Conservation (phyloP, 164 flowering plant genomes). For the Stephania yunnanensis region DNA sequence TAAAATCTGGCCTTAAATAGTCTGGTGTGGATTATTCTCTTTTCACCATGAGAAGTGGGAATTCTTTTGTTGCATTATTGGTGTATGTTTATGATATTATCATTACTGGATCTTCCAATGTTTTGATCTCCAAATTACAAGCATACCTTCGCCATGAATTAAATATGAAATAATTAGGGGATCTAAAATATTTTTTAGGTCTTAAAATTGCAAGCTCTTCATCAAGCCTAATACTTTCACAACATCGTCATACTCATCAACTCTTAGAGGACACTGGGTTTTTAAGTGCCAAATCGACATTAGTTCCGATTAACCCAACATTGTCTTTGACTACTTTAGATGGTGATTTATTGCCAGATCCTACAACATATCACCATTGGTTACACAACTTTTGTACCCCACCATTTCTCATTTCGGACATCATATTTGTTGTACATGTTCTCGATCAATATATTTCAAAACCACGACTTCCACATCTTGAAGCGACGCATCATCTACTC, state of each 20-base stretch:
- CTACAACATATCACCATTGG: background rate
- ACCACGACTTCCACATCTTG: background rate
- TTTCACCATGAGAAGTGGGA: background rate
- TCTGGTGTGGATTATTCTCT: constrained; percentile 8
- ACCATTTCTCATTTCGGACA: background rate
- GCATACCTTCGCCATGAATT: background rate
- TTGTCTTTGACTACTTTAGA: background rate
- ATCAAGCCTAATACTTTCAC: background rate
- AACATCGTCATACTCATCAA: background rate
- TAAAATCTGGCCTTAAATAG: background rate
- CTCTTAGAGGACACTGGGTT: background rate
- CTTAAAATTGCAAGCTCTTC: constrained; percentile 2
- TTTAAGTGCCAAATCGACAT: background rate
- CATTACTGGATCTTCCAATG: background rate
- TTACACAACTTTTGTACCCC: background rate
- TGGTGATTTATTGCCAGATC: background rate
- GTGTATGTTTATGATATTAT: constrained; percentile 15
- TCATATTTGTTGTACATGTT: background rate
- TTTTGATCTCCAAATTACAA: no score
- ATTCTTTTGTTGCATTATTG: constrained; percentile 2
- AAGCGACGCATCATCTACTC: background rate
- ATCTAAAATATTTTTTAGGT: constrained; percentile 4
- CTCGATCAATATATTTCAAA: background rate
- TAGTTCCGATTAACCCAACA: background rate
- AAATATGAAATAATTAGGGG: background rate